Evolutionary conservation across 805 yeast species (phyloP), one percentile per base, ranked within the genome.

Genomic region (Candida insectalens): DNA sequence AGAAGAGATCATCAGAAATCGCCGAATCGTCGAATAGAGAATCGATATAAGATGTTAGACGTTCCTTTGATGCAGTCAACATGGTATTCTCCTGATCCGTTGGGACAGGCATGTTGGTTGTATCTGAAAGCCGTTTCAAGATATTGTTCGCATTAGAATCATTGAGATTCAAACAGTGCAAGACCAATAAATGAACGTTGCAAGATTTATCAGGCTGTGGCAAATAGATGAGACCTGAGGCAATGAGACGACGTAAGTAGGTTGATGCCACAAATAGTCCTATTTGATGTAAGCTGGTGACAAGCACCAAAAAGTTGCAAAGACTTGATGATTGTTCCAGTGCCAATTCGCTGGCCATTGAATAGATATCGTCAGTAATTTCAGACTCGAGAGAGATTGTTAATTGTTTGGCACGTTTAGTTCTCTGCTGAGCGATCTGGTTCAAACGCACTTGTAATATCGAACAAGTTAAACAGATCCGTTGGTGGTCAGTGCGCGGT

Each of bases 191-290:
- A 49, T 71, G 95, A 28, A 66, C 66, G 38, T 47, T 56, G 47
- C 63, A 65, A 33, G 77, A 78, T 19, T 58, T 53, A 6, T 63
- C 63, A 14, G 73, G 70, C 6, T 71, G 65, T 3, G 64, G 58
- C 9, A 74, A 54, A 53, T 82, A 84, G 30, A 88, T 71, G 1
- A 85, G 64, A 4, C 96, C 98, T 1, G 92, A 77, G 7, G 96
- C 84, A 29, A 89, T 87, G 25, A 88, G 60, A 44, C 77, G 74
- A 46, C 96, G 63, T 37, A 88, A 63, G 47, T 89, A 89, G 1
- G 81, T 68, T 1, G 81, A 74, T 12, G 77, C 62, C 2, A 71
- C 55, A 17, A 81, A 64, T 17, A 80, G 52, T 30, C 67, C 68
- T 35, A 65, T 43, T 6, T 57, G 42, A 32, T 65, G 63, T 3